A percentile compares a stretch with the other conserved stretches of the same genome.
Conservation (phyloP, 2,329 filamentous ascomycete species). For the Fusarium siculi region DNA sequence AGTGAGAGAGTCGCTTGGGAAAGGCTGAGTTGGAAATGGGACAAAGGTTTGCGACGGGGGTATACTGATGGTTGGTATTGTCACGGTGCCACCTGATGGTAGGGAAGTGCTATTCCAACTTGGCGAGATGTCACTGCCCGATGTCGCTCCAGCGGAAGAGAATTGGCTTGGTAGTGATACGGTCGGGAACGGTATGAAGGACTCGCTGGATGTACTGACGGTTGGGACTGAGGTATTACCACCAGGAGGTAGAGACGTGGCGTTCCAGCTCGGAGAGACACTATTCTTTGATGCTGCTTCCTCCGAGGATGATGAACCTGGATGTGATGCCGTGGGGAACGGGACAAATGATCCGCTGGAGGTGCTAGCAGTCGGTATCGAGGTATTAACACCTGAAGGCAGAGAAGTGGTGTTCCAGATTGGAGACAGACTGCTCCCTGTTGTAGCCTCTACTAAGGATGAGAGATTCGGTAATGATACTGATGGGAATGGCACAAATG, state of each 20-base stretch:
- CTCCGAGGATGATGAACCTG: not conserved
- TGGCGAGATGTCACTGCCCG: not conserved
- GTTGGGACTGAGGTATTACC: not conserved
- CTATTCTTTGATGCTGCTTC: not conserved
- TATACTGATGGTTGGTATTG: not conserved
- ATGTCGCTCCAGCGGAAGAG: not conserved
- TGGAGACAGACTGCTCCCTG: not conserved
- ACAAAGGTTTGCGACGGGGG: not conserved
- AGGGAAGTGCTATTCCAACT: not conserved
- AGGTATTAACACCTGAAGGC: not conserved
- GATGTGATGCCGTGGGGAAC: not conserved
- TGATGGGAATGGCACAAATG: not conserved
- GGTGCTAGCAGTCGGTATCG: not conserved
- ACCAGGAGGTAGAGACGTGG: not conserved
- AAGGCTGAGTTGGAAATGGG: not conserved
- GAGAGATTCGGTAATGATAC: rapidly evolving
- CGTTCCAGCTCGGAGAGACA: not conserved
- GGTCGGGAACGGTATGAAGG: not conserved
- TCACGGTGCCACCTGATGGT: not conserved
- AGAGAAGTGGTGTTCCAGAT: not conserved
- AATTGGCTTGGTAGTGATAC: not conserved
- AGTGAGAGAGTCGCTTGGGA: not conserved
- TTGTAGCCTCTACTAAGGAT: not conserved
- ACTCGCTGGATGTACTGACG: not conserved
- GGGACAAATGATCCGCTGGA: not conserved